phyloP scores from a whole-genome alignment of 1,284 basidiomycete genomes.

The Prillingera fragicola region DNA sequence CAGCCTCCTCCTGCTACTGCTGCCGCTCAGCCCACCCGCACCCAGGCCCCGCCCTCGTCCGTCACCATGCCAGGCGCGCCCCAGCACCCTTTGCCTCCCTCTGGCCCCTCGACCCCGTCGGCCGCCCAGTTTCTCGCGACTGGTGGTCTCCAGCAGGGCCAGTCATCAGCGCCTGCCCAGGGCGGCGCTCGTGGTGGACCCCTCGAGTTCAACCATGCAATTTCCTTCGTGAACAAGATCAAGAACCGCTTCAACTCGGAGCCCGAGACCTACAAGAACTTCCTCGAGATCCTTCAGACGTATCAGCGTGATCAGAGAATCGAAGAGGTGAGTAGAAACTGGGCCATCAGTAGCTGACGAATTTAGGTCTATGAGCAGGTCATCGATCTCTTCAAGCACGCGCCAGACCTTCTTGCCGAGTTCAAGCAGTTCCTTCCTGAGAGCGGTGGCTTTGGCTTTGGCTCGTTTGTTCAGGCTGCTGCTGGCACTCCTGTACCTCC shows the following conservation, averaged over 20 bases:
- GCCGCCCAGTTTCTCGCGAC: slow-evolving; percentile 36
- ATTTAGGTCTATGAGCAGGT: slow-evolving; percentile 86
- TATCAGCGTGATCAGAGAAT: slow-evolving; percentile 93
- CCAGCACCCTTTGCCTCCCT: slow-evolving; percentile 31
- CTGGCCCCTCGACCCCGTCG: slow-evolving; percentile 35
- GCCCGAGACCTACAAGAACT: slow-evolving; percentile 94
- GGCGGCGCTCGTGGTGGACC: slow-evolving; percentile 31
- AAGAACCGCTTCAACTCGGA: slow-evolving; percentile 90
- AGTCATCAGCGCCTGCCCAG: slow-evolving; percentile 30
- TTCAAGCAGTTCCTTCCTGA: slow-evolving; percentile 95
- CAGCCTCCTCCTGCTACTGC: slow-evolving; percentile 21
- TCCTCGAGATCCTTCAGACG: slow-evolving; percentile 94
- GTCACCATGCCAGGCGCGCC: slow-evolving; percentile 15
- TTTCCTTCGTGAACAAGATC: slow-evolving; percentile 98
- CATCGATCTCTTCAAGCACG: slow-evolving; percentile 83
- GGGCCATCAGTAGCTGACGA: slow-evolving; percentile 9
- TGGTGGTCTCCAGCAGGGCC: slow-evolving; percentile 12
- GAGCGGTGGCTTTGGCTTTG: slow-evolving; percentile 38
- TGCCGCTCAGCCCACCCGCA: slow-evolving; percentile 12
- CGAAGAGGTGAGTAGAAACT: slow-evolving; percentile 63
- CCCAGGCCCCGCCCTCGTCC: slow-evolving; percentile 29
- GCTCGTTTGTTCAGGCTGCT: slow-evolving; percentile 34
- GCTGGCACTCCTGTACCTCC: slow-evolving; percentile 3
- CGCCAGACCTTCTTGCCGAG: slow-evolving; percentile 85
- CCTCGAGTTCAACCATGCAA: slow-evolving; percentile 95